Evolutionary conservation across 2,329 filamentous ascomycete species (phyloP).

Genomic region (Xylariaceae sp.): DNA sequence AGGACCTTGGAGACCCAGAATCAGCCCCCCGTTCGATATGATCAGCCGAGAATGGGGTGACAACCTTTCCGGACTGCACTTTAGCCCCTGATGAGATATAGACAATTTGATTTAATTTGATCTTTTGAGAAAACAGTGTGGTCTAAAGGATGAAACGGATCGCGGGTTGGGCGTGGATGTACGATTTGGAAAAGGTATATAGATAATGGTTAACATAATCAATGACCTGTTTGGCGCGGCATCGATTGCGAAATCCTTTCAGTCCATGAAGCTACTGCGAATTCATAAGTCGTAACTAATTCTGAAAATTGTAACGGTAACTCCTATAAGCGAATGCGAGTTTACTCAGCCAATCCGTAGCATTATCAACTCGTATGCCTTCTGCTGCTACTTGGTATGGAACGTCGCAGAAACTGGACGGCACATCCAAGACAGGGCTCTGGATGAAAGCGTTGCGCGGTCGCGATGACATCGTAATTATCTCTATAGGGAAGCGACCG

Average conservation of each 20-base stretch:
- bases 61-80: slow-evolving; percentile 16
- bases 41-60: slow-evolving; percentile 13
- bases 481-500: neutral
- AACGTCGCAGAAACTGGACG: slow-evolving; percentile 66
- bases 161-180: too few species aligned
- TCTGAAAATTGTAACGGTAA: too few species aligned
- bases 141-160: too few species aligned
- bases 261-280: too few species aligned
- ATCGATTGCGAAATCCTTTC: neutral
- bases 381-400: slow-evolving; percentile 54
- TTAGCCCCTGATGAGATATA: slow-evolving; percentile 6
- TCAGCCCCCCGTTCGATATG: slow-evolving; percentile 14
- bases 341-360: slow-evolving; percentile 31
- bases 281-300: neutral
- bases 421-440: slow-evolving; percentile 41
- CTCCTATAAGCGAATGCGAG: slow-evolving; percentile 24
- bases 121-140: neutral
- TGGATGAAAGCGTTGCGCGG: neutral
- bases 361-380: slow-evolving; percentile 30
- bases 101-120: neutral
- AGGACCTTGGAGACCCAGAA: slow-evolving; percentile 19
- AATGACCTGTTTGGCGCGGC: slow-evolving; percentile 13
- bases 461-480: neutral
- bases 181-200: too few species aligned
- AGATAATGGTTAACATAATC: neutral